Conservation (phyloP, 179 eudicot genomes). For the Actinidia polygama region DNA sequence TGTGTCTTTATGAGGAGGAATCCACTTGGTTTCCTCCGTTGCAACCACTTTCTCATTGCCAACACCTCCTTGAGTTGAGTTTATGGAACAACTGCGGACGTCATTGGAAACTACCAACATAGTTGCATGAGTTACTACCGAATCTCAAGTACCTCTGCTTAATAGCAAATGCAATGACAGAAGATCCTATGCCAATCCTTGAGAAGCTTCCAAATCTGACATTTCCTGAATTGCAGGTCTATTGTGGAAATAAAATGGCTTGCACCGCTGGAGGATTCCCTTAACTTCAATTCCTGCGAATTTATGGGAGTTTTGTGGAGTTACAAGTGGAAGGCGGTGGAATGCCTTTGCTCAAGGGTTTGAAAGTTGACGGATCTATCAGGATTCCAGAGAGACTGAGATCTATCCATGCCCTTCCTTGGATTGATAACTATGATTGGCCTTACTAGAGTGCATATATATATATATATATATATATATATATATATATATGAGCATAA, state of each 20-base stretch:
- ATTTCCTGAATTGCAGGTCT: neutral
- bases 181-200: neutral
- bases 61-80: neutral
- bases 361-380: no score
- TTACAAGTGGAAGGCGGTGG: constrained; percentile 6
- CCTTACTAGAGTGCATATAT: no score
- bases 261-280: neutral
- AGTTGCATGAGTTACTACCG: neutral
- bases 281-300: neutral
- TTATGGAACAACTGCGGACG: neutral
- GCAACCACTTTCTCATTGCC: constrained; percentile 4
- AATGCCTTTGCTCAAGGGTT: neutral
- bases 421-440: no score
- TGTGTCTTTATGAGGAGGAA: neutral
- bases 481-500: no score
- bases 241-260: neutral
- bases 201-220: constrained; percentile 7
- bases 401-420: no score
- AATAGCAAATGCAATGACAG: neutral
- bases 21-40: neutral
- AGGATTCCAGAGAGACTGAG: no score
- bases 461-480: no score
- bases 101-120: neutral
- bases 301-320: neutral
- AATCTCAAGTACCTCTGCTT: neutral